Percentiles rank a stretch among this genome's conserved stretches.
phyloP scores from a whole-genome alignment of 1,284 basidiomycete genomes.

The Papiliotrema laurentii region DNA sequence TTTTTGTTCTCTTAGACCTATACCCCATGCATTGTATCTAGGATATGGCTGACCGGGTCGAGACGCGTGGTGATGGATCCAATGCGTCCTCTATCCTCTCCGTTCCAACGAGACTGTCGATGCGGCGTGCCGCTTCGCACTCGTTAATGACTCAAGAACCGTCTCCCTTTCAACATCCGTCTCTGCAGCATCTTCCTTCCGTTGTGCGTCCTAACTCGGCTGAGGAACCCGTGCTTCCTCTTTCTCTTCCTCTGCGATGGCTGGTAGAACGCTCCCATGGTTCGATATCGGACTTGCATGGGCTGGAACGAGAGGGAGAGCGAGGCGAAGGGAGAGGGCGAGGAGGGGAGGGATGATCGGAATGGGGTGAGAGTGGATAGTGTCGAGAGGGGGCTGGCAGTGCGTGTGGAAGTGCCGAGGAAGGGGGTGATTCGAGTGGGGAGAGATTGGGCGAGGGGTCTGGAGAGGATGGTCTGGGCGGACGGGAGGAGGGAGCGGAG shows the following conservation, averaged over 20 bases:
- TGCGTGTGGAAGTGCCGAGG: not conserved
- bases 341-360: constrained; percentile 8
- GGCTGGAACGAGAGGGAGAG: constrained; percentile 3
- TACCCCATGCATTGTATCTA: not conserved
- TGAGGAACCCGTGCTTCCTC: constrained; percentile 80
- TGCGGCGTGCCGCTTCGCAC: too few relatives aligned
- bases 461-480: not conserved
- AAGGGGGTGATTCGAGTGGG: constrained; percentile 3
- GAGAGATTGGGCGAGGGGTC: constrained; percentile 5
- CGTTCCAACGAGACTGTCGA: too few relatives aligned
- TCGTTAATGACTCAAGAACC: constrained; percentile 56
- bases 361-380: not conserved
- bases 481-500: constrained; percentile 1
- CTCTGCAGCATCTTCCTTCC: constrained; percentile 56
- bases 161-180: constrained; percentile 59
- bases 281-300: constrained; percentile 23
- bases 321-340: constrained; percentile 1
- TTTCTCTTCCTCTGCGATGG: constrained; percentile 84
- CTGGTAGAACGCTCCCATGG: constrained; percentile 71
- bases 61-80: too few relatives aligned
- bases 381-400: not conserved
- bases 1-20: not conserved
- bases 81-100: too few relatives aligned
- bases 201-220: constrained; percentile 60
- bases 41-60: too few relatives aligned